Base-by-base conservation (phyloP, 2,329 filamentous ascomycete species). In the Rugonectria rugulosa region DNA sequence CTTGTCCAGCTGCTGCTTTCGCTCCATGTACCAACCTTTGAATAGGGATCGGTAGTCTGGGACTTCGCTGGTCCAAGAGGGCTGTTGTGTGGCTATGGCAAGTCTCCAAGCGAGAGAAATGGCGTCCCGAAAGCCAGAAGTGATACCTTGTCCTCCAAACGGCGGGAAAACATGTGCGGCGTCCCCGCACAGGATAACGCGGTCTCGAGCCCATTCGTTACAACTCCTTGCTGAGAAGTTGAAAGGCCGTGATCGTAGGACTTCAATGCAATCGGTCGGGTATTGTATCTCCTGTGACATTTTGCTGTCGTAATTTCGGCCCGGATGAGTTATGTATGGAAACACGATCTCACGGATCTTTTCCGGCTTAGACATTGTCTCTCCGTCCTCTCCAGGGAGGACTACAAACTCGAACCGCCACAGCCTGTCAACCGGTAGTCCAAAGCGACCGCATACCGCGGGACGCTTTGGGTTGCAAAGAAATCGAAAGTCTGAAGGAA, bases 391-490 rank as follows among this genome's bases (percentile, higher is more conserved):
- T 3, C 53, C 49, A 10, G 29, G 24, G 11, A 23, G 31, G 15
- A 60, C 49, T 4, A 57, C 44, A 48, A 74, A 73, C 52, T 77
- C 76, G 54, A 77, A 75, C 9, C 77, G 65, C 77, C 77, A 80
- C 2, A 80, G 68, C 29, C 76, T 68, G 23, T 76, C 74, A 11
- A 64, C 56, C 4, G 68, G 60, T 1, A 69, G 72, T 0, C 79
- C 79, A 59, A 81, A 81, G 17, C 77, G 70, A 4, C 77, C 79
- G 42, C 74, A 76, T 0, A 79, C 79, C 1, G 77, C 69, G 3
- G 80, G 73, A 26, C 76, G 70, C 2, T 70, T 63, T 0, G 75
- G 74, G 34, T 78, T 75, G 57, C 75, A 75, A 38, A 76, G 71
- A 53, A 81, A 82, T 7, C 77, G 74, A 61, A 78, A 80, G 2